Percentiles rank a stretch among this genome's conserved stretches.
Evolutionary conservation across 2,329 filamentous ascomycete genomes (phyloP).

Genomic region (Phoma herbarum): DNA sequence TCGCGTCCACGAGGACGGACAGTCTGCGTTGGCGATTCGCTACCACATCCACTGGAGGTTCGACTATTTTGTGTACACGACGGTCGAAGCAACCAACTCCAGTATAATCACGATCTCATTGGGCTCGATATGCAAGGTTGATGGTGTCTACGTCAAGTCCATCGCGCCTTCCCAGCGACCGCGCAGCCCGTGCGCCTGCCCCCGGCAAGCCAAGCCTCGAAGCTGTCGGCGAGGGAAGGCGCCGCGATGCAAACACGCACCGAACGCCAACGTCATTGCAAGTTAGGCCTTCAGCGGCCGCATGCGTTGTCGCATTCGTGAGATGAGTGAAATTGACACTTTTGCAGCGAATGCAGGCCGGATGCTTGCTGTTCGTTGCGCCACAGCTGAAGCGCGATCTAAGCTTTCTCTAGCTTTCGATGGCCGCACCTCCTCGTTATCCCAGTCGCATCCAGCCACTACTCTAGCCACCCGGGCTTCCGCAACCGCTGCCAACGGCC

Average conservation of each 20-base stretch:
- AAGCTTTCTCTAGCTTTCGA: conserved; percentile 2
- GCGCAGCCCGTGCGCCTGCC: conserved; percentile 1
- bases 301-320: background rate
- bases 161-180: conserved; percentile 1
- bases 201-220: conserved; percentile 4
- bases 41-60: conserved; percentile 2
- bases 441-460: conserved; percentile 16
- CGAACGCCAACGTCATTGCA: conserved; percentile 4
- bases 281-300: background rate
- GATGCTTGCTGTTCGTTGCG: conserved; percentile 1
- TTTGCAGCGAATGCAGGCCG: background rate
- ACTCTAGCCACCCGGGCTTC: conserved; percentile 19
- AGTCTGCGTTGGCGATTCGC: background rate
- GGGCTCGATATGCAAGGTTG: background rate
- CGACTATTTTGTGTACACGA: background rate
- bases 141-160: background rate
- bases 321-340: background rate
- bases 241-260: background rate
- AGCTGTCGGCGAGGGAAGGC: conserved; percentile 1
- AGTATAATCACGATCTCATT: background rate
- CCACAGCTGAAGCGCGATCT: conserved; percentile 9
- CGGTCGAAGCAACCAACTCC: background rate
- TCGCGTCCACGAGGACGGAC: conserved; percentile 13
- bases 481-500: conserved; percentile 9
- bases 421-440: background rate